Evolutionary conservation across 1,284 basidiomycete species (phyloP), one percentile per base, ranked within the genome.

Genomic region (Caloboletus inedulis): DNA sequence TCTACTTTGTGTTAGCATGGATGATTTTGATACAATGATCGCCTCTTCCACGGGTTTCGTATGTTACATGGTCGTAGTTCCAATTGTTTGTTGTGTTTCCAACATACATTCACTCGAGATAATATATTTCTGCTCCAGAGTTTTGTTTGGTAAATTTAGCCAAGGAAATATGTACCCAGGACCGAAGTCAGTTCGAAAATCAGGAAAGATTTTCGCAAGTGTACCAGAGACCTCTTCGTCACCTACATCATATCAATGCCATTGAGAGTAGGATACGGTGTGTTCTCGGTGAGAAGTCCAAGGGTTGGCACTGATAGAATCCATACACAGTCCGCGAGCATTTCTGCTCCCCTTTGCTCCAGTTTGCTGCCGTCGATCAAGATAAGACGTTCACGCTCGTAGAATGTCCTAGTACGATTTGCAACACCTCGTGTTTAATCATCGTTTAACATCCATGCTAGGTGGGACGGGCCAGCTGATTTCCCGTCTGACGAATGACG

Each of bases 401-500:
- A n/a, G 88, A 92, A 71, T 96, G 92, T 67, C 93, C 94, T 12
- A 91, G 92, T 89, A 62, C 48, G 79, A n/a, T 31, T 35, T 2
- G 12, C 33, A 29, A 43, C 9, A 16, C 25, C 35, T 34, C n/a
- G 2, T 19, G 39, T 29, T 46, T 18, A 14, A 43, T 52, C 12
- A 53, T 43, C 39, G 25, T 53, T 51, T 35, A 37, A 35, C 25
- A 7, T 27, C 34, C 49, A 40, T 33, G 41, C 2, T 43, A 91
- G 90, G 89, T 61, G 94, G 94, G 7, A 96, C 94, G 1, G 94
- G 94, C 1, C 92, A 96, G 64, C 77, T 97, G 60, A 95, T 95
- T 59, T 79, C 84, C 27, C 83, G 89, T 40, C 76, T 97, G 49
- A 83, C 85, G 34, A 86, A 88, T 54, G 83, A 91, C 60, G 87